phyloP scores from a whole-genome alignment of 495 filamentous ascomycete genomes.

The Neurospora sp. region DNA sequence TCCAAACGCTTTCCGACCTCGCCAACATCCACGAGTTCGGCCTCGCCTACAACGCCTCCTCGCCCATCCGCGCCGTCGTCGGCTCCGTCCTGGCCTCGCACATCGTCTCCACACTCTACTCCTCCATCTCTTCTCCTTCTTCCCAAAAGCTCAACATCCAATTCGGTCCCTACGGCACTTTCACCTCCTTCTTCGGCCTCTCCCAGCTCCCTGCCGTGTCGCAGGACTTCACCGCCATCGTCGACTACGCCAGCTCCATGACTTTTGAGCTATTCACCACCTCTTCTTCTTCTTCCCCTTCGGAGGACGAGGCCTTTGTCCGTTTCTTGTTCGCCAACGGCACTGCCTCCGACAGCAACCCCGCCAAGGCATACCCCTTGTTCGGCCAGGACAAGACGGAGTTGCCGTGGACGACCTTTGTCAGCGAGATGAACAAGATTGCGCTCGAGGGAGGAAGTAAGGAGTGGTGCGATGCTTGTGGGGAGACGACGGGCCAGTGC shows the following conservation, averaged over 20 bases:
- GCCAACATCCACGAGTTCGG: conserved; percentile 60
- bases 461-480: conserved; percentile 63
- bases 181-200: conserved; percentile 67
- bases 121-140: conserved; percentile 40
- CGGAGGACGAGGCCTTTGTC: conserved; percentile 48
- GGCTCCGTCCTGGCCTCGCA: conserved; percentile 54
- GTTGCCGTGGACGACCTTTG: conserved; percentile 56
- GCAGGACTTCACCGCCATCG: conserved; percentile 57
- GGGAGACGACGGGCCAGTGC: conserved; percentile 52
- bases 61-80: conserved; percentile 40
- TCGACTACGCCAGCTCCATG: conserved; percentile 58
- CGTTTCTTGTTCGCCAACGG: conserved; percentile 73
- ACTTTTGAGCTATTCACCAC: conserved; percentile 69
- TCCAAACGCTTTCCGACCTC: conserved; percentile 49
- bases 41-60: conserved; percentile 43
- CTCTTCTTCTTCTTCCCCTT: conserved; percentile 1
- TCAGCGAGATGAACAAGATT: conserved; percentile 46
- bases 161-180: conserved; percentile 62
- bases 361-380: conserved; percentile 50
- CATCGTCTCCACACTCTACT: conserved; percentile 53
- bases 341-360: conserved; percentile 38
- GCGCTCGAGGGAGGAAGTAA: conserved; percentile 42
- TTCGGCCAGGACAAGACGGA: conserved; percentile 47
- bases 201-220: conserved; percentile 44
- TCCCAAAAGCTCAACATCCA: conserved; percentile 49